Evolutionary conservation across 768 basidiomycete species (phyloP).

Genomic region (Leccinum truebloodii): DNA sequence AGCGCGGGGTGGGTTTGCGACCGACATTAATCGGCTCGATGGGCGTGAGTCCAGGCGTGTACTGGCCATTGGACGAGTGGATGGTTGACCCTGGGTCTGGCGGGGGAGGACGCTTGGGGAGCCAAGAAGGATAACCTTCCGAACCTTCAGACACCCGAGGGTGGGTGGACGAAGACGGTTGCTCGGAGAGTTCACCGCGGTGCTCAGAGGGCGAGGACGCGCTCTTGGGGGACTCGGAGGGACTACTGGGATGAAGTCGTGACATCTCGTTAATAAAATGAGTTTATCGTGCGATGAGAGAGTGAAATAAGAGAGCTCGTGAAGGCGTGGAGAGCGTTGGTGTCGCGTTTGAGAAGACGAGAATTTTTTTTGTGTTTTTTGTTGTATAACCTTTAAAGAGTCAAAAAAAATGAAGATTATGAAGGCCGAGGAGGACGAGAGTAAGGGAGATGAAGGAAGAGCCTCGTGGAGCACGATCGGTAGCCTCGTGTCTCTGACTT

Average conservation of each 20-base stretch:
- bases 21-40: slow-evolving; percentile 45
- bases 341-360: slow-evolving; percentile 34
- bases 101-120: slow-evolving; percentile 74
- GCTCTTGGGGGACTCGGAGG: slow-evolving; percentile 35
- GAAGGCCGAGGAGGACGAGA: slow-evolving; percentile 18
- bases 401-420: slow-evolving; percentile 19
- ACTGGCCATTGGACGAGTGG: slow-evolving; percentile 52
- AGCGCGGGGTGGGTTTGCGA: slow-evolving; percentile 78
- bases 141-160: slow-evolving; percentile 42
- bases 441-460: slow-evolving; percentile 29
- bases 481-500: slow-evolving; percentile 53
- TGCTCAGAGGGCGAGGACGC: slow-evolving; percentile 30
- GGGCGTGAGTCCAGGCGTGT: slow-evolving; percentile 35
- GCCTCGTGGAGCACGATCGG: slow-evolving; percentile 48
- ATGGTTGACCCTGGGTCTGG: slow-evolving; percentile 75
- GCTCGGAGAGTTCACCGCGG: slow-evolving; percentile 33
- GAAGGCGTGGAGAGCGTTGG: slow-evolving; percentile 28
- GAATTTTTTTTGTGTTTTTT: slow-evolving; percentile 22
- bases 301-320: slow-evolving; percentile 33
- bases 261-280: slow-evolving; percentile 39
- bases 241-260: slow-evolving; percentile 33
- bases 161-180: slow-evolving; percentile 37
- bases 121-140: slow-evolving; percentile 84
- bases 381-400: slow-evolving; percentile 1
- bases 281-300: slow-evolving; percentile 30